These are phyloP conservation scores for Urostyla sp. DNA, from an alignment of 73 alveolate species.

Conservation along the genomic window DNA sequence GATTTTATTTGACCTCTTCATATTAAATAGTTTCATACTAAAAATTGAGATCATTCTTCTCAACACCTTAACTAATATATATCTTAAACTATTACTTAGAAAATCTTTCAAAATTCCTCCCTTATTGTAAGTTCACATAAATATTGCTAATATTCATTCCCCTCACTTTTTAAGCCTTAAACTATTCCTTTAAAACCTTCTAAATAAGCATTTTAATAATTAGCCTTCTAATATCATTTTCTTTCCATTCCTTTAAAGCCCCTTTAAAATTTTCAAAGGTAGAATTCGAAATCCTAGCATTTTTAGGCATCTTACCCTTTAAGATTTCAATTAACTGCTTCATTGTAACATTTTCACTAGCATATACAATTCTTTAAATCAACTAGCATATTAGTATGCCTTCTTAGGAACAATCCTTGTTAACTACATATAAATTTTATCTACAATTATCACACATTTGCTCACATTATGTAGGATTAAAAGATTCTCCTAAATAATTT, in stretches of 20 bases:
- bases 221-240: conserved; percentile 21
- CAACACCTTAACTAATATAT: conserved; percentile 2
- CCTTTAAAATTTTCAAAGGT: conserved; percentile 28
- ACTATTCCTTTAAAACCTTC: conserved; percentile 19
- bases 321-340: conserved; percentile 38
- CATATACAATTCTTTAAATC: not conserved
- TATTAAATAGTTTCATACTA: not conserved
- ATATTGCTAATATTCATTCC: conserved; percentile 30
- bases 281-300: conserved; percentile 17
- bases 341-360: not conserved
- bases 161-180: not conserved
- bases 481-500: conserved; percentile 80
- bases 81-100: not conserved
- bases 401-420: conserved; percentile 1
- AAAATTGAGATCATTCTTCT: conserved; percentile 1
- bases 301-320: conserved; percentile 45
- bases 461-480: conserved; percentile 70
- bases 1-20: not conserved
- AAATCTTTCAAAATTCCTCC: not conserved
- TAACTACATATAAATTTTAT: conserved; percentile 10
- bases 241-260: not conserved
- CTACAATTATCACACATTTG: conserved; percentile 56
- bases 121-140: conserved; percentile 11
- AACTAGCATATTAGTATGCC: not conserved
- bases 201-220: conserved; percentile 4